phyloP scores from a whole-genome alignment of 768 basidiomycete genomes.

The Auriscalpium orientale region DNA sequence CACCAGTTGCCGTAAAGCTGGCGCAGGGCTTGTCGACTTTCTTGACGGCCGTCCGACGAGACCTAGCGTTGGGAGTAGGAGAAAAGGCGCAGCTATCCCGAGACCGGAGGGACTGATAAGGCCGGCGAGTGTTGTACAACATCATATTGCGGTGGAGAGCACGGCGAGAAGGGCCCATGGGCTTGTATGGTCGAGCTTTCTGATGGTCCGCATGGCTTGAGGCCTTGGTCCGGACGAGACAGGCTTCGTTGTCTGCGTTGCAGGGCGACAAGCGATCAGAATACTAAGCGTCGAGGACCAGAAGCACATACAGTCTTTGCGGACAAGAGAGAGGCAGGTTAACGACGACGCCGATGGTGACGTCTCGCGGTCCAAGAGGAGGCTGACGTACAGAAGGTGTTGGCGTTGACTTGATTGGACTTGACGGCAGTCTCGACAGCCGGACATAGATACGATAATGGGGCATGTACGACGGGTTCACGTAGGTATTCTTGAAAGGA shows the following conservation, averaged over 20 bases:
- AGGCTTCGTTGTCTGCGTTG: conserved; percentile 26
- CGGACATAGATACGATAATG: conserved; percentile 14
- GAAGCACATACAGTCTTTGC: conserved; percentile 71
- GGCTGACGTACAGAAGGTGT: conserved; percentile 18
- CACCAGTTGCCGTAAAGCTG: conserved; percentile 93
- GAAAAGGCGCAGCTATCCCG: background rate
- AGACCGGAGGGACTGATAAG: conserved; percentile 51
- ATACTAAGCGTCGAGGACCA: conserved; percentile 13
- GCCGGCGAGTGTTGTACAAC: conserved; percentile 54
- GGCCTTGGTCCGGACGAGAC: conserved; percentile 4
- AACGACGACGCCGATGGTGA: conserved; percentile 83
- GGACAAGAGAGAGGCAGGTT: conserved; percentile 74
- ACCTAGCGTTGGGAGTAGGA: conserved; percentile 25
- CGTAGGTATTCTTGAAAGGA: conserved; percentile 43
- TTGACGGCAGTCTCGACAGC: conserved; percentile 16
- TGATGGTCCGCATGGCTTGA: conserved; percentile 46
- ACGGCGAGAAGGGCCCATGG: conserved; percentile 40
- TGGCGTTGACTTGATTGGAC: conserved; percentile 4
- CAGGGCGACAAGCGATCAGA: conserved; percentile 31
- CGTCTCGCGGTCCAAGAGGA: conserved; percentile 47
- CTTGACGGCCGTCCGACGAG: conserved; percentile 36
- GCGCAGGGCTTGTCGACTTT: conserved; percentile 84
- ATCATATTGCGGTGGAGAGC: conserved; percentile 42
- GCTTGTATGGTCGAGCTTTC: conserved; percentile 49
- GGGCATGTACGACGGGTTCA: conserved; percentile 60